Conservation (phyloP, 2,329 filamentous ascomycete genomes). For the Blumeriella jaapii region DNA sequence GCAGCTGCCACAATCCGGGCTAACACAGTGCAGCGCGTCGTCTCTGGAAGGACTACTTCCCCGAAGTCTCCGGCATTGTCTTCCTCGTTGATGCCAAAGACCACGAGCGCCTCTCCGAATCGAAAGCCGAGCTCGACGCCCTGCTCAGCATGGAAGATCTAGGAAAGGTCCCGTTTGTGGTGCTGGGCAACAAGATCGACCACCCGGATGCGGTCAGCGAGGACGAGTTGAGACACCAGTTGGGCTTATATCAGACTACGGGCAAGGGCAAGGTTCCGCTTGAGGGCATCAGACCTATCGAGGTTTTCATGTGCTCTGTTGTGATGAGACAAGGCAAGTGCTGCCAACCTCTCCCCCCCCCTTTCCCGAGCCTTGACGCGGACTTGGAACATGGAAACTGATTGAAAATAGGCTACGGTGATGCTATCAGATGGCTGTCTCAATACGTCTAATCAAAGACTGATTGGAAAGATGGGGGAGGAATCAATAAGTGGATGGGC, state of each 20-base stretch:
- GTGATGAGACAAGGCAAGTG: slow-evolving; percentile 84
- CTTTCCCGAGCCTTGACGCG: background rate
- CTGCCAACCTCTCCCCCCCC: background rate
- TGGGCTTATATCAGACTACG: slow-evolving; percentile 92
- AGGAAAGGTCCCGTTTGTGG: slow-evolving; percentile 85
- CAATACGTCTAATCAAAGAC: slow-evolving; percentile 64
- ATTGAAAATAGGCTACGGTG: slow-evolving; percentile 56
- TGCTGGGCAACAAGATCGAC: slow-evolving; percentile 99
- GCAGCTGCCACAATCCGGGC: slow-evolving; percentile 1
- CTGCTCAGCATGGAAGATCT: slow-evolving; percentile 96
- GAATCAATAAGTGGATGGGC: slow-evolving; percentile 1
- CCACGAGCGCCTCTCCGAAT: slow-evolving; percentile 84
- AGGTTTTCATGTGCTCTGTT: slow-evolving; percentile 98
- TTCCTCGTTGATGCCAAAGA: slow-evolving; percentile 98
- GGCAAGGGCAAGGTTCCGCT: slow-evolving; percentile 90
- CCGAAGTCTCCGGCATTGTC: slow-evolving; percentile 90
- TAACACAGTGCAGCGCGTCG: slow-evolving; percentile 53
- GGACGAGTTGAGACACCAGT: slow-evolving; percentile 83
- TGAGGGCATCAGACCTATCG: slow-evolving; percentile 87
- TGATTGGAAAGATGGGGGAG: background rate
- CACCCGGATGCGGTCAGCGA: slow-evolving; percentile 92
- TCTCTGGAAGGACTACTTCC: slow-evolving; percentile 95
- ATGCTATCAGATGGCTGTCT: slow-evolving; percentile 83
- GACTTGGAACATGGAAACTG: too few relatives aligned
- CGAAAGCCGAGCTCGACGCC: slow-evolving; percentile 93